phyloP scores from a whole-genome alignment of 1,139 yeast genomes.

The Saccharomyces hybrid region DNA sequence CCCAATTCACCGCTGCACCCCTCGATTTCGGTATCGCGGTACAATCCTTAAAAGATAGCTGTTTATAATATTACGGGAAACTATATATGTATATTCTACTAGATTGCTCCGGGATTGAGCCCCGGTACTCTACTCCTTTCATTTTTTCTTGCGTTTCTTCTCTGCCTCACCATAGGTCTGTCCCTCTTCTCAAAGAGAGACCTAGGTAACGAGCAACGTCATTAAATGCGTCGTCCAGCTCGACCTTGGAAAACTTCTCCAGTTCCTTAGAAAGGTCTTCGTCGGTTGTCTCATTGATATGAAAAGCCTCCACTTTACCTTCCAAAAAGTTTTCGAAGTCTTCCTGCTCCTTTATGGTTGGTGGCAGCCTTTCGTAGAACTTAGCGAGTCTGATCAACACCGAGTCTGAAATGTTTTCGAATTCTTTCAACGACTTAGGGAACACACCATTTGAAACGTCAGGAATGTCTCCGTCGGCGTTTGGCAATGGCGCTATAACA shows the following conservation, averaged over 20 bases:
- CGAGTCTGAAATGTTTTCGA: constrained; percentile 40
- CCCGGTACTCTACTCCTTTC: background rate
- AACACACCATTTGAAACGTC: constrained; percentile 36
- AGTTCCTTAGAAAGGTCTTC: constrained; percentile 27
- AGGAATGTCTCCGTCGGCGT: constrained; percentile 69
- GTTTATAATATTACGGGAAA: background rate
- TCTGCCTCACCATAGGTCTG: constrained; percentile 44
- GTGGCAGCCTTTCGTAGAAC: constrained; percentile 62
- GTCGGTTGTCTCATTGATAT: constrained; percentile 23
- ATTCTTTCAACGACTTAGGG: constrained; percentile 55
- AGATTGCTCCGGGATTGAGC: too few species aligned
- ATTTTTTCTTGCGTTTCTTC: constrained; percentile 28
- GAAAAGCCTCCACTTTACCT: constrained; percentile 37
- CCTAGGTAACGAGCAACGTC: constrained; percentile 67
- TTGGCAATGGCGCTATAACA: constrained; percentile 48
- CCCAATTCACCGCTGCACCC: background rate
- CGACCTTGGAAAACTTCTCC: constrained; percentile 38
- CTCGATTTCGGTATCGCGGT: background rate
- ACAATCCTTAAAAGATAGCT: background rate
- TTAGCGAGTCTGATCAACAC: constrained; percentile 49
- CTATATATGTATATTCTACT: background rate
- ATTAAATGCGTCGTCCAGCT: constrained; percentile 47
- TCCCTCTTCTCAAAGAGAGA: constrained; percentile 45
- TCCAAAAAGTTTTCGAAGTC: constrained; percentile 41
- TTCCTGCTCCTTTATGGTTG: constrained; percentile 43